A percentile compares a stretch with the other conserved stretches of the same genome.
phyloP scores from a whole-genome alignment of 2,329 filamentous ascomycete genomes.

The Venturia nashicola region DNA sequence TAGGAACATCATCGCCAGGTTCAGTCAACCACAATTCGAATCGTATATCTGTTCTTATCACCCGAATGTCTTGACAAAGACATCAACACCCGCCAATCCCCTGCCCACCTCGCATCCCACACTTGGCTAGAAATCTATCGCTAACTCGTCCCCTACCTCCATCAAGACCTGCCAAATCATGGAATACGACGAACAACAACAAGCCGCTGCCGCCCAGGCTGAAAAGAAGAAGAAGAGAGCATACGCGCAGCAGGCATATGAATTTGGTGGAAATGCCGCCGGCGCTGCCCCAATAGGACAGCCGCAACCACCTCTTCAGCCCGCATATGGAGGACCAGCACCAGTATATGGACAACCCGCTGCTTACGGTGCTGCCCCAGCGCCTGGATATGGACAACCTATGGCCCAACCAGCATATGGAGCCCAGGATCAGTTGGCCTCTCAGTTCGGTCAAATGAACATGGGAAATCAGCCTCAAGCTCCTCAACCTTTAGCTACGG shows the following conservation, averaged over 20 bases:
- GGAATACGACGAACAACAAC: conserved; percentile 8
- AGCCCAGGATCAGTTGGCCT: conserved; percentile 52
- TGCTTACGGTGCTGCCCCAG: neutral
- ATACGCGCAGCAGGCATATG: conserved; percentile 90
- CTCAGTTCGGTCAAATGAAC: conserved; percentile 72
- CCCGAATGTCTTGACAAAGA: neutral
- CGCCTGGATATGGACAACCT: conserved; percentile 2
- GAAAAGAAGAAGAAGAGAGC: conserved; percentile 75
- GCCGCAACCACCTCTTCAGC: conserved; percentile 24
- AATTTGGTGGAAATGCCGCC: conserved; percentile 79
- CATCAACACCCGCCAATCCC: neutral
- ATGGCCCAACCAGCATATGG: conserved; percentile 21
- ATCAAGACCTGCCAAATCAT: neutral
- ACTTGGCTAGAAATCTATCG: neutral
- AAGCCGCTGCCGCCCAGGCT: neutral
- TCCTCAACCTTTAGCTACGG: conserved; percentile 36
- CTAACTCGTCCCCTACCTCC: neutral
- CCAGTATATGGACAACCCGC: neutral
- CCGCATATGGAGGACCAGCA: conserved; percentile 4
- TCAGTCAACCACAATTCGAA: neutral
- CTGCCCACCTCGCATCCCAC: neutral
- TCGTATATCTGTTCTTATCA: neutral
- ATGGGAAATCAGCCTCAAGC: conserved; percentile 40
- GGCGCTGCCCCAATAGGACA: conserved; percentile 30
- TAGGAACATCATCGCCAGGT: neutral